Conservation (phyloP, 1,284 basidiomycete species). For the Flammula alnicola region DNA sequence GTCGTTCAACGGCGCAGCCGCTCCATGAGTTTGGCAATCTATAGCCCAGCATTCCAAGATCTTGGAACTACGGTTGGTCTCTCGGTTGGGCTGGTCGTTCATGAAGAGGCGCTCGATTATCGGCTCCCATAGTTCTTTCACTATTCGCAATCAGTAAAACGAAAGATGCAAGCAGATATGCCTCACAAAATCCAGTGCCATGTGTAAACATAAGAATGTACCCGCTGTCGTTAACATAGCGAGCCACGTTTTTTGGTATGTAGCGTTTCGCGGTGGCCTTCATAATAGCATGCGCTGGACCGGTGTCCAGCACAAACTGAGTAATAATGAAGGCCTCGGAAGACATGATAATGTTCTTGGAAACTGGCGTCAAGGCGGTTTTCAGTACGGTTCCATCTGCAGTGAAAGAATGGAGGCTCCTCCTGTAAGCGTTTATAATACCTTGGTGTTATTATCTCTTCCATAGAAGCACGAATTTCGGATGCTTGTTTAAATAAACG, state of each 20-base stretch:
- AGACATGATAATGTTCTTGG: too few species aligned
- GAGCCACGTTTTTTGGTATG: neutral
- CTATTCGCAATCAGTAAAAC: neutral
- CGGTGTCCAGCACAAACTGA: neutral
- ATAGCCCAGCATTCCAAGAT: neutral
- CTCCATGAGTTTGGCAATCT: constrained; percentile 1
- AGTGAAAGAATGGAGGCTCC: too few species aligned
- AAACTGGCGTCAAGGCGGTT: too few species aligned
- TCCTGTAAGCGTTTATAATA: too few species aligned
- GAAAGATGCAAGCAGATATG: neutral
- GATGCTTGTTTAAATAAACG: too few species aligned
- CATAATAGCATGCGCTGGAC: neutral
- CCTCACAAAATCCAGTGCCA: neutral
- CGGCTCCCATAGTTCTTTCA: constrained; percentile 6
- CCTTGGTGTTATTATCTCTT: too few species aligned
- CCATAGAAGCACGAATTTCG: too few species aligned
- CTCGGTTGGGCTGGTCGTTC: neutral
- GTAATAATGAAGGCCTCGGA: too few species aligned
- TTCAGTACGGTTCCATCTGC: too few species aligned
- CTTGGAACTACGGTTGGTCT: neutral
- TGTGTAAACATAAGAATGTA: neutral
- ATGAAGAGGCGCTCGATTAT: constrained; percentile 3
- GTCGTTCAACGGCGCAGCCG: neutral
- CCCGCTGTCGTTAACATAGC: neutral
- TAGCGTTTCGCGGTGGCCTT: neutral